Evolutionary conservation across 1,284 basidiomycete genomes (phyloP).

Genomic region (Exsudoporus floridanus): DNA sequence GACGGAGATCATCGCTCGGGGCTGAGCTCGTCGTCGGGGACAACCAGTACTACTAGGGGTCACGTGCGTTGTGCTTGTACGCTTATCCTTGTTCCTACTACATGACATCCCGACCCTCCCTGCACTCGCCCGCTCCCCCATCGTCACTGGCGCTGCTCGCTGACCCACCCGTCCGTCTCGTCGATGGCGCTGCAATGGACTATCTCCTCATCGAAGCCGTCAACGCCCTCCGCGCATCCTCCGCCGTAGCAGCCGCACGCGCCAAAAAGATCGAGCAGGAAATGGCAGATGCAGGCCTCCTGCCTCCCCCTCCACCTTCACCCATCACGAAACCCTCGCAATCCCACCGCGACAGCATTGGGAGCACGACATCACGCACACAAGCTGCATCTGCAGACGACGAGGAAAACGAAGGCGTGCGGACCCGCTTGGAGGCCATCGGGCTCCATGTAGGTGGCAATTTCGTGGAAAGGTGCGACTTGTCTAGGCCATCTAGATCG

Average conservation of each 20-base stretch:
- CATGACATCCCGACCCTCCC: constrained; percentile 29
- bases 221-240: constrained; percentile 67
- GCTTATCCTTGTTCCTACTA: no score
- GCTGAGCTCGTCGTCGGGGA: neutral
- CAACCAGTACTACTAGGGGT: no score
- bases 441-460: constrained; percentile 86
- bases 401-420: constrained; percentile 73
- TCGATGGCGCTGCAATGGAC: constrained; percentile 79
- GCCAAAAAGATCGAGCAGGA: constrained; percentile 67
- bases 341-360: constrained; percentile 40
- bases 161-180: constrained; percentile 55
- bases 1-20: neutral
- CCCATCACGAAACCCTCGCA: constrained; percentile 41
- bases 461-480: constrained; percentile 76
- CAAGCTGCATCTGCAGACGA: constrained; percentile 45
- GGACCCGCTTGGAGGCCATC: constrained; percentile 74
- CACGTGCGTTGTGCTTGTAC: no score
- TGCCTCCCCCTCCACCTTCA: constrained; percentile 48
- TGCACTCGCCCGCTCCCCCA: constrained; percentile 35
- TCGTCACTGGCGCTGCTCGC: constrained; percentile 50
- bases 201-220: constrained; percentile 85
- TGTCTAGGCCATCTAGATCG: neutral
- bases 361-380: constrained; percentile 19
- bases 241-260: constrained; percentile 65
- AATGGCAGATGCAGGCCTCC: constrained; percentile 71